Conservation (phyloP, 805 yeast genomes). For the Nakazawaea wyomingensis region DNA sequence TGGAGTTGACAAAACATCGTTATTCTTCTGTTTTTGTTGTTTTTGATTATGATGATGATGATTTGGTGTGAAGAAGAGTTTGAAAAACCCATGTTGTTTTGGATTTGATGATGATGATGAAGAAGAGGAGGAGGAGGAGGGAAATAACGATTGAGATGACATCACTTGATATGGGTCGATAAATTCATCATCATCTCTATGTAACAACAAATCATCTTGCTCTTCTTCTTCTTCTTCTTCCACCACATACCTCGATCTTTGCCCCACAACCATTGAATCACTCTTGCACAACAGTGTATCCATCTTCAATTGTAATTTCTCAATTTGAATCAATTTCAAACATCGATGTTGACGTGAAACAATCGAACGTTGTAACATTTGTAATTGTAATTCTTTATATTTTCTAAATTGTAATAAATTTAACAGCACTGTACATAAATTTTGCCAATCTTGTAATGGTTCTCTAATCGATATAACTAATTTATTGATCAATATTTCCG, state of each 20-base stretch:
- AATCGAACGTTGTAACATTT: constrained; percentile 33
- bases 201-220: constrained; percentile 2
- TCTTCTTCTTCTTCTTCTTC: neutral
- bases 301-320: constrained; percentile 20
- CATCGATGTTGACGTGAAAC: constrained; percentile 32
- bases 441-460: constrained; percentile 43
- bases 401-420: constrained; percentile 45
- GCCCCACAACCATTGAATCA: constrained; percentile 19
- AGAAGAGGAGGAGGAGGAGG: too few species aligned
- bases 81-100: too few species aligned
- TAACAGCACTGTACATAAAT: constrained; percentile 37
- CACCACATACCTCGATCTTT: neutral
- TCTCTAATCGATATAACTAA: constrained; percentile 42
- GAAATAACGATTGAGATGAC: neutral
- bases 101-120: too few species aligned
- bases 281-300: constrained; percentile 24
- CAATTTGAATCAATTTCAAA: constrained; percentile 21
- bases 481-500: constrained; percentile 37
- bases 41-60: too few species aligned
- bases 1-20: neutral
- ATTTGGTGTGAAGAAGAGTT: too few species aligned
- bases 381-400: constrained; percentile 45
- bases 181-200: constrained; percentile 15
- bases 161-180: neutral
- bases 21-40: too few species aligned